These are phyloP conservation scores for Daldinia bambusicola DNA, from an alignment of 495 filamentous ascomycete species.

Conservation along the genomic window DNA sequence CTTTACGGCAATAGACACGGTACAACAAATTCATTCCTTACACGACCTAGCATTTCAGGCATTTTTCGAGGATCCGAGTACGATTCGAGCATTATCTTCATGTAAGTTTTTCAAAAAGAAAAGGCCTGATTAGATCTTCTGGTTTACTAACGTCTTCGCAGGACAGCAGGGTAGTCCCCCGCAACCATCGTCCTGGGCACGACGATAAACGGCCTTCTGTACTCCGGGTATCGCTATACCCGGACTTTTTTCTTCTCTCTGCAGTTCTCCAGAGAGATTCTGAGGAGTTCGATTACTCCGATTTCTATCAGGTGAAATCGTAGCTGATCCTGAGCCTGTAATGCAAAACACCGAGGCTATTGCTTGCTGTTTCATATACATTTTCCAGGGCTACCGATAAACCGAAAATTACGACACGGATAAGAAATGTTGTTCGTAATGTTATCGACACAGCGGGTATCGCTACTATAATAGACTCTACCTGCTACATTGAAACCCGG, in stretches of 20 bases:
- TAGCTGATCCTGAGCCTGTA: conserved; percentile 13
- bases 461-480: conserved; percentile 10
- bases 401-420: conserved; percentile 14
- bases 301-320: conserved; percentile 18
- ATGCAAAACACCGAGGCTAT: conserved; percentile 29
- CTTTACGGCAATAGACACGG: conserved; percentile 27
- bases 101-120: conserved; percentile 9
- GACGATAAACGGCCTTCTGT: conserved; percentile 41
- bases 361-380: conserved; percentile 23
- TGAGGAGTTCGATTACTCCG: conserved; percentile 16
- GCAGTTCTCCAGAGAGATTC: conserved; percentile 6
- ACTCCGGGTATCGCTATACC: conserved; percentile 17
- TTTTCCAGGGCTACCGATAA: conserved; percentile 14
- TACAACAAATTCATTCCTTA: conserved; percentile 24
- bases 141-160: conserved; percentile 3
- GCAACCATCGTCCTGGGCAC: conserved; percentile 40
- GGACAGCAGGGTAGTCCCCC: conserved; percentile 12
- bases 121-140: not conserved
- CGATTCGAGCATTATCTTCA: conserved; percentile 22
- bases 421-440: conserved; percentile 11
- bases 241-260: conserved; percentile 9
- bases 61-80: conserved; percentile 29
- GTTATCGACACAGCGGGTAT: conserved; percentile 14
- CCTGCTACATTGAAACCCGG: not conserved
- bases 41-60: conserved; percentile 35